Base-by-base conservation (phyloP, 257 asterid genomes). In the Lycium barbarum region DNA sequence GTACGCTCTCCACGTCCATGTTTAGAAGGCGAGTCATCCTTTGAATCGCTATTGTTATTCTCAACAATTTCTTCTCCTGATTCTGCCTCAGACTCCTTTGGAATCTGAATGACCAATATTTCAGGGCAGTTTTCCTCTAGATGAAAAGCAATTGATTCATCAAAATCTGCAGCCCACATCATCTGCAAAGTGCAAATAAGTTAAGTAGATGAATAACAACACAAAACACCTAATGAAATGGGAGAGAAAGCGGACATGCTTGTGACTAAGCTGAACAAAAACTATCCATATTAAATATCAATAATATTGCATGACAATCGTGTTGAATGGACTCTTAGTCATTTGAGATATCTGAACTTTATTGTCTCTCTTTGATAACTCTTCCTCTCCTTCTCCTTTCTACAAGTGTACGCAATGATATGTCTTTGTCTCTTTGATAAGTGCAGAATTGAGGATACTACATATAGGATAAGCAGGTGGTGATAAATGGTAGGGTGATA, bases 81-180 rank as follows among this genome's bases (percentile, higher is more conserved):
- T 84, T 90, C 94, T 47, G 87, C 88, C 68, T 85, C 91, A 47
- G 93, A 84, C 84, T 91, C 93, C 80, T 83, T 88, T n/a, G 97
- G 92, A 86, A 90, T 86, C 84, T 90, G 95, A 85, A 96, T 89
- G 83, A 92, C 85, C 90, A 96, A 89, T 84, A 90, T 85, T 82
- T 93, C 97, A 47, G 95, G 99, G 86, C 98, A 93, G 87, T 87
- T 92, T 49, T 91, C 94, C 51, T 91, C 96, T 82, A 94, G 91
- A 86, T 90, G 90, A 85, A 87, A 88, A 79, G 95, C 86, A 89
- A 93, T 80, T 43, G 95, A 90, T 84, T 91, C 87, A 86, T 96
- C 94, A 92, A 96, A 96, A 88, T 96, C 99, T 86, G 98, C 99
- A 49, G 99, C 99, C 99, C 99, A 96, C 86, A 96, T 96, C 99